Conservation (phyloP, 108 stramenopile species). For the Pseudonitzschia pungens region DNA sequence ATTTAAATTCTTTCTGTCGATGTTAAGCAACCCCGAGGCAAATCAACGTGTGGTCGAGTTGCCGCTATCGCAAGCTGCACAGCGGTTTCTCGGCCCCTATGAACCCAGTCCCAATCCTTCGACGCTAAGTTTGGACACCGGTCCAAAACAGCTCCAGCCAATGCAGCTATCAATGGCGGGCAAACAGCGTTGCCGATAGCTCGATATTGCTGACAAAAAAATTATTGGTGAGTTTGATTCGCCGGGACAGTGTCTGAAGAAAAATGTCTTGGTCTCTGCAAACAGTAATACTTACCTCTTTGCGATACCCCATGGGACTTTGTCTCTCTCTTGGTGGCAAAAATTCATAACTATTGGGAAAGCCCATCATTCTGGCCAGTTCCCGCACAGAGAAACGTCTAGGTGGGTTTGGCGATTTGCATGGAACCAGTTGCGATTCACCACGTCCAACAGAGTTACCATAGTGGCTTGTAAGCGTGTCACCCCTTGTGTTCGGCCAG, state of each 20-base stretch:
- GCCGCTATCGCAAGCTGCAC: constrained; percentile 15
- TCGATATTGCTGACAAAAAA: constrained; percentile 28
- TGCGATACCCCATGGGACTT: constrained; percentile 69
- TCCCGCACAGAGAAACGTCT: constrained; percentile 70
- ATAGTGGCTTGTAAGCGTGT: constrained; percentile 74
- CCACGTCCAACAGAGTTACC: constrained; percentile 76
- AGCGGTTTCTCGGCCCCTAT: constrained; percentile 9
- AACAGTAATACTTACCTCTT: constrained; percentile 14
- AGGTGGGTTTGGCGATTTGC: constrained; percentile 50
- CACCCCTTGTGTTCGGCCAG: constrained; percentile 64
- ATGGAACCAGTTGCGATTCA: constrained; percentile 71
- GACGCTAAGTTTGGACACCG: constrained; percentile 11
- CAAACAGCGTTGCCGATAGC: constrained; percentile 83
- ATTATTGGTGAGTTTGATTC: not conserved
- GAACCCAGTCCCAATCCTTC: constrained; percentile 19
- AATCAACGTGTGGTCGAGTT: constrained; percentile 3
- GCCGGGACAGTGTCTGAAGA: no score
- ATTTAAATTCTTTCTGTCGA: not conserved
- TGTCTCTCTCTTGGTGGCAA: constrained; percentile 29
- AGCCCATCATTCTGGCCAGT: constrained; percentile 78
- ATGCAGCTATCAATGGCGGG: constrained; percentile 73
- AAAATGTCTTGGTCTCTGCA: constrained; percentile 19
- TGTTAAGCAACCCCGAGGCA: constrained; percentile 29
- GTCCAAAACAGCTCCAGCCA: constrained; percentile 73
- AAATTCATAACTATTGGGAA: constrained; percentile 58